Evolutionary conservation across 2,329 filamentous ascomycete species (phyloP).

Genomic region (Atkinsonella texensis): DNA sequence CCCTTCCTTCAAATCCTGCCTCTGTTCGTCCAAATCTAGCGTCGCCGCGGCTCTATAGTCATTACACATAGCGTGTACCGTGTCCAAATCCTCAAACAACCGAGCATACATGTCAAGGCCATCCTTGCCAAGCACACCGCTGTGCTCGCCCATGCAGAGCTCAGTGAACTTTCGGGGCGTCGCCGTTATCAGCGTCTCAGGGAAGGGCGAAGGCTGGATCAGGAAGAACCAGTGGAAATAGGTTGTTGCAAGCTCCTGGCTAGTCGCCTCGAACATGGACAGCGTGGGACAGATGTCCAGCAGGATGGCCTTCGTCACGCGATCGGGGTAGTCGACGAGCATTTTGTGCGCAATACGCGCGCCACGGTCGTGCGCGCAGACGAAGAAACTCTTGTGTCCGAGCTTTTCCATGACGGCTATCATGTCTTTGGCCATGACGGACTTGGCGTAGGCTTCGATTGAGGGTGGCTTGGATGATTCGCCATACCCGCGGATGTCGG

Average conservation of each 20-base stretch:
- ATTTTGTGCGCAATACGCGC: conserved; percentile 43
- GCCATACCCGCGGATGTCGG: conserved; percentile 42
- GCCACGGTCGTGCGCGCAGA: conserved; percentile 46
- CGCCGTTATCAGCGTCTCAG: conserved; percentile 32
- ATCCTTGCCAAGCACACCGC: conserved; percentile 22
- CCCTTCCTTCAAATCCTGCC: conserved; percentile 29
- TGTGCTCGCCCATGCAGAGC: conserved; percentile 28
- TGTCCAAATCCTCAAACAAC: conserved; percentile 26
- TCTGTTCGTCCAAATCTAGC: conserved; percentile 38
- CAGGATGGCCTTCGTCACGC: conserved; percentile 30
- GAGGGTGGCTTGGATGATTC: conserved; percentile 31
- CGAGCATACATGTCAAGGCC: conserved; percentile 29
- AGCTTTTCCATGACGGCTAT: conserved; percentile 32
- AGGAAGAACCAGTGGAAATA: conserved; percentile 51
- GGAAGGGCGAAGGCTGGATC: conserved; percentile 38
- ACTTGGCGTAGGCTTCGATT: conserved; percentile 31
- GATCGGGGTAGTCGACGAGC: conserved; percentile 31
- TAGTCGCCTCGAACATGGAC: conserved; percentile 35
- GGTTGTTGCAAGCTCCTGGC: conserved; percentile 30
- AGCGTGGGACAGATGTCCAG: conserved; percentile 44
- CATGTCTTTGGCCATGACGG: conserved; percentile 35
- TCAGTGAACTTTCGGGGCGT: conserved; percentile 28
- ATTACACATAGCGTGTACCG: conserved; percentile 38
- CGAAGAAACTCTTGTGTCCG: conserved; percentile 27
- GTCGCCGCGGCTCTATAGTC: conserved; percentile 43